Conservation (phyloP, 768 basidiomycete genomes). For the Termitomyces sp. region DNA sequence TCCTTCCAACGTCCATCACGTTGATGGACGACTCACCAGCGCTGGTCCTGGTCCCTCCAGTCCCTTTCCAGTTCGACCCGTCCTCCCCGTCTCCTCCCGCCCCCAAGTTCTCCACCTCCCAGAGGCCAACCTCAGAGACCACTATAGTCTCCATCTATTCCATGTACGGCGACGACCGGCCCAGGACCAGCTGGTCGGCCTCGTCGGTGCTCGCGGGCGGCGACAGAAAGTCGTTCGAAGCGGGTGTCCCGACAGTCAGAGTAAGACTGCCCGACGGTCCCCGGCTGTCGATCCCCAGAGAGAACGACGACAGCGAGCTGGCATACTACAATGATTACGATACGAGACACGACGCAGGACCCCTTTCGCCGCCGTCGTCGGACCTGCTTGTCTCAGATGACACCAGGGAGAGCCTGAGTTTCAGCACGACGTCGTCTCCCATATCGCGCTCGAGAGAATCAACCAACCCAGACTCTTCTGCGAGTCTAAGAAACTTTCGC, state of each 20-base stretch:
- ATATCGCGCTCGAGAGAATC: slow-evolving; percentile 24
- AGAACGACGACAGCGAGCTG: slow-evolving; percentile 16
- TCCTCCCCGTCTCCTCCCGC: slow-evolving; percentile 18
- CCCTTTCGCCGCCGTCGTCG: slow-evolving; percentile 16
- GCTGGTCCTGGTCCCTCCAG: slow-evolving; percentile 30
- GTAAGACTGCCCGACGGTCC: slow-evolving; percentile 23
- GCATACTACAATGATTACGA: slow-evolving; percentile 9
- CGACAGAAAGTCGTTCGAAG: slow-evolving; percentile 30
- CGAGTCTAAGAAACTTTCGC: slow-evolving; percentile 22
- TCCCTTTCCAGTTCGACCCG: slow-evolving; percentile 23
- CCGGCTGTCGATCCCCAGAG: slow-evolving; percentile 19
- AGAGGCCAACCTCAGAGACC: slow-evolving; percentile 62
- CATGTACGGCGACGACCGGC: slow-evolving; percentile 68
- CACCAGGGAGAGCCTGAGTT: slow-evolving; percentile 15
- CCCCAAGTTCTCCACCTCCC: slow-evolving; percentile 16
- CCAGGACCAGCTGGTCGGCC: slow-evolving; percentile 40
- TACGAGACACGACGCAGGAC: neutral
- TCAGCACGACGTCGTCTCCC: slow-evolving; percentile 24
- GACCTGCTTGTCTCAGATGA: slow-evolving; percentile 24
- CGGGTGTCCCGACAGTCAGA: slow-evolving; percentile 25
- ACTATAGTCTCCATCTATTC: slow-evolving; percentile 83
- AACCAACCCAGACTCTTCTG: neutral
- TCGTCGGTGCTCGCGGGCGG: slow-evolving; percentile 15
- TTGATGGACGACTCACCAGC: slow-evolving; percentile 35
- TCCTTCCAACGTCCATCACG: neutral